Evolutionary conservation across 2,329 filamentous ascomycete species (phyloP).

Genomic region (Teratosphaeria pseudoeucalypti): DNA sequence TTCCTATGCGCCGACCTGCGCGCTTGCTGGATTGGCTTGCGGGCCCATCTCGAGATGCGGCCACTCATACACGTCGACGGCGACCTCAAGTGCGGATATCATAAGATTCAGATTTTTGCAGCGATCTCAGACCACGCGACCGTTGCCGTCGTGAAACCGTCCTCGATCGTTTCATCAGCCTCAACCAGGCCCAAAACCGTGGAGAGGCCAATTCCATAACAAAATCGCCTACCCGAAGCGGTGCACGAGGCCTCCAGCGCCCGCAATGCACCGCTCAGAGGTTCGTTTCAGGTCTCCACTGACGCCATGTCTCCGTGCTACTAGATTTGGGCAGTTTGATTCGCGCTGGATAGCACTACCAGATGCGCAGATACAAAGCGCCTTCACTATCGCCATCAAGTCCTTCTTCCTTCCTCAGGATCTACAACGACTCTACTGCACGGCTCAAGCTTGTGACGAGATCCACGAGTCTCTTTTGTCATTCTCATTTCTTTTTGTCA

Average conservation of each 20-base stretch:
- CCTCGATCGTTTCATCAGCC: neutral
- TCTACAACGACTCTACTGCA: slow-evolving; percentile 15
- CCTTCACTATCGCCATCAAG: slow-evolving; percentile 3
- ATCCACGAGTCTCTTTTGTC: slow-evolving; percentile 30
- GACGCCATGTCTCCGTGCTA: slow-evolving; percentile 11
- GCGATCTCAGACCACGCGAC: slow-evolving; percentile 6
- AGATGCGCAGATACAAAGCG: slow-evolving; percentile 17
- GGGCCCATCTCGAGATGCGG: slow-evolving; percentile 12
- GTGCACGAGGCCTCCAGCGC: neutral
- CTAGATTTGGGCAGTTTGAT: neutral
- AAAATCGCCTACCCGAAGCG: neutral
- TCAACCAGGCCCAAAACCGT: neutral
- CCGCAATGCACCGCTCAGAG: slow-evolving; percentile 12
- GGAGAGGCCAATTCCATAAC: neutral
- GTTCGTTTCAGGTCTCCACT: slow-evolving; percentile 18
- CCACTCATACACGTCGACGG: slow-evolving; percentile 9
- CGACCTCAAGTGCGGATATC: slow-evolving; percentile 3
- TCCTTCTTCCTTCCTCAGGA: slow-evolving; percentile 10
- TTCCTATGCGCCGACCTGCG: slow-evolving; percentile 16
- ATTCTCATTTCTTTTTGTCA: slow-evolving; percentile 28
- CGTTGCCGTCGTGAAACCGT: slow-evolving; percentile 5
- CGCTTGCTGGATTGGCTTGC: slow-evolving; percentile 9
- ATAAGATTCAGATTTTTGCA: slow-evolving; percentile 4
- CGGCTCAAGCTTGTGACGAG: slow-evolving; percentile 22
- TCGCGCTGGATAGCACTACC: slow-evolving; percentile 1